Base-by-base conservation (phyloP, 768 basidiomycete species). In the Dendrothele bispora region DNA sequence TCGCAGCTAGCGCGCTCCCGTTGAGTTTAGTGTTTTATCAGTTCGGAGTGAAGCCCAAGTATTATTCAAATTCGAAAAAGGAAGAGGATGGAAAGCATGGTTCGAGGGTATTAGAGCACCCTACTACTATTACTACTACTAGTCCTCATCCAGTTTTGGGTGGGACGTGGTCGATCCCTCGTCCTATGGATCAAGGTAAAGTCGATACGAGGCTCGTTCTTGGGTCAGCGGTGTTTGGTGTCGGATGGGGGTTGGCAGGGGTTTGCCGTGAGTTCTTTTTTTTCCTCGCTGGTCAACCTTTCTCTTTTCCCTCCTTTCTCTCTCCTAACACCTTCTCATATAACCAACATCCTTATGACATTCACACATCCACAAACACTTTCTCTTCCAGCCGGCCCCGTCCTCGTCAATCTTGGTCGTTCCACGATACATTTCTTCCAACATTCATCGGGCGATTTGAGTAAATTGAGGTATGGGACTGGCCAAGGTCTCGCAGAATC, bases 201-300 rank as follows among this genome's bases (percentile, higher is more conserved):
- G 64, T 84, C 15, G 77, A 84, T 53, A 40, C 50, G 21, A 71
- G 60, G 50, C 68, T 85, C 24, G 36, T 85, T 7, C 46, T 57
- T 25, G 83, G 83, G 18, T 72, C 80, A 10, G 70, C 74, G 15
- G 51, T 82, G 29, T 85, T 85, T 59, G 83, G 83, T 39, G 50
- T 81, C 22, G 83, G 83, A 1, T 85, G 83, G 83, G 83, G 78
- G 5, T 55, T 79, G 30, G 65, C 72, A 44, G 83, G 83, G 27
- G 63, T 84, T 39, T 85, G 83, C 61, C 83, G 83, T 84, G 62
- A 59, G 83, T 68, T 15, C 21, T 20, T 36, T 28, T 32, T 43
- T n/a, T 11, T 20, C 24, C 26, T 17, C 15, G 17, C 26, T 18
- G 17, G 46, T 32, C 28, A 7, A n/a, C n/a, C n/a, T n/a, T n/a